Percentiles rank a stretch among this genome's conserved stretches.
Conservation (phyloP, 108 stramenopile species). For the Discostella pseudostelligera region DNA sequence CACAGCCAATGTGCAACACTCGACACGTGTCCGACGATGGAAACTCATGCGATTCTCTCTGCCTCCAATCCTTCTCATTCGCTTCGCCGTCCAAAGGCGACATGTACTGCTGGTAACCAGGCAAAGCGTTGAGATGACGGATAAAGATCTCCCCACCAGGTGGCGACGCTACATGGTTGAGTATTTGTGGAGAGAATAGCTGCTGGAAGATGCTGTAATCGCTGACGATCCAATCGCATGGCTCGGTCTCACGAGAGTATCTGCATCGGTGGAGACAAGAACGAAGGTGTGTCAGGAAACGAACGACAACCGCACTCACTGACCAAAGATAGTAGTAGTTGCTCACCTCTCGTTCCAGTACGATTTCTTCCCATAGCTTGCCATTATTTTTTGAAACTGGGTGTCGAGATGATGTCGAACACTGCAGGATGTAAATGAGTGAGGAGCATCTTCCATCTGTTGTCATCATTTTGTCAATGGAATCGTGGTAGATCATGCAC, state of each 20-base stretch:
- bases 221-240: slow-evolving; percentile 37
- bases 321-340: neutral
- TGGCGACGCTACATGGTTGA: slow-evolving; percentile 16
- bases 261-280: neutral
- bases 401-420: neutral
- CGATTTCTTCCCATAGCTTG: neutral
- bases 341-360: slow-evolving; percentile 1
- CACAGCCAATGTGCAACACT: slow-evolving; percentile 65
- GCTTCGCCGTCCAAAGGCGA: neutral
- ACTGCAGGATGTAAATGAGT: no score
- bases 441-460: no score
- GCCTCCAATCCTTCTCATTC: slow-evolving; percentile 19
- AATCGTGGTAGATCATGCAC: no score
- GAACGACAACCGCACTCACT: neutral
- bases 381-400: neutral
- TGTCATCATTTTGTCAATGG: no score
- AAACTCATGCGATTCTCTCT: slow-evolving; percentile 36
- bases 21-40: slow-evolving; percentile 52
- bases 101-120: neutral
- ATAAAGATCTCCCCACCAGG: slow-evolving; percentile 25
- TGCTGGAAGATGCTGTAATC: slow-evolving; percentile 17
- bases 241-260: slow-evolving; percentile 19
- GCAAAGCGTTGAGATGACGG: slow-evolving; percentile 13
- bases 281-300: neutral
- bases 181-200: slow-evolving; percentile 23